Evolutionary conservation across 2,329 filamentous ascomycete species (phyloP).

Genomic region (Alternaria angustiovoidea): DNA sequence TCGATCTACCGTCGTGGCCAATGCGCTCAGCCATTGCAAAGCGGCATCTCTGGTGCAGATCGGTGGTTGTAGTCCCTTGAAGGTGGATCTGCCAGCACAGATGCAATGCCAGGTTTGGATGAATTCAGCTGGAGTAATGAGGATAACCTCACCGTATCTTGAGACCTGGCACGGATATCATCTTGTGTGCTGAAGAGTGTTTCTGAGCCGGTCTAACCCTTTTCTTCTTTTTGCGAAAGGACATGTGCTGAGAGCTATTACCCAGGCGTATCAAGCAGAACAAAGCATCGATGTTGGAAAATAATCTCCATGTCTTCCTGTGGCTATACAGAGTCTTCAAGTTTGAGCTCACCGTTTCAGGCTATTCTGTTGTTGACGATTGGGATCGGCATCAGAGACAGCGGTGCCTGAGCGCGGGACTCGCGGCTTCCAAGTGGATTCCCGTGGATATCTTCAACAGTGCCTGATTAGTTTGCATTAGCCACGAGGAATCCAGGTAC

Average conservation of each 20-base stretch:
- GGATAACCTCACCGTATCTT: constrained; percentile 2
- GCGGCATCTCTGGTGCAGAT: not conserved
- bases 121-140: not conserved
- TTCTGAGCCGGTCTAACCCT: too few relatives aligned
- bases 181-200: not conserved
- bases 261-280: not conserved
- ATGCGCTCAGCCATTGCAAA: not conserved
- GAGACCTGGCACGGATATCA: not conserved
- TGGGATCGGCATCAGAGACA: not conserved
- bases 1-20: not conserved
- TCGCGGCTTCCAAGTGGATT: not conserved
- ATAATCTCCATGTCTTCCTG: not conserved
- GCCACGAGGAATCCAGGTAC: not conserved
- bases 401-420: not conserved
- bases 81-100: not conserved
- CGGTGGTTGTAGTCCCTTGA: not conserved
- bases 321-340: not conserved
- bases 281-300: not conserved
- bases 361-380: not conserved
- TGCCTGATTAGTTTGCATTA: not conserved
- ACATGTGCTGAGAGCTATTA: not conserved
- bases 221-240: not conserved
- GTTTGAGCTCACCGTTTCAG: not conserved
- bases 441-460: not conserved
- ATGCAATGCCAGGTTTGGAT: not conserved